Conservation (phyloP, 805 yeast genomes). For the Groenewaldozyma tartarivorans region DNA sequence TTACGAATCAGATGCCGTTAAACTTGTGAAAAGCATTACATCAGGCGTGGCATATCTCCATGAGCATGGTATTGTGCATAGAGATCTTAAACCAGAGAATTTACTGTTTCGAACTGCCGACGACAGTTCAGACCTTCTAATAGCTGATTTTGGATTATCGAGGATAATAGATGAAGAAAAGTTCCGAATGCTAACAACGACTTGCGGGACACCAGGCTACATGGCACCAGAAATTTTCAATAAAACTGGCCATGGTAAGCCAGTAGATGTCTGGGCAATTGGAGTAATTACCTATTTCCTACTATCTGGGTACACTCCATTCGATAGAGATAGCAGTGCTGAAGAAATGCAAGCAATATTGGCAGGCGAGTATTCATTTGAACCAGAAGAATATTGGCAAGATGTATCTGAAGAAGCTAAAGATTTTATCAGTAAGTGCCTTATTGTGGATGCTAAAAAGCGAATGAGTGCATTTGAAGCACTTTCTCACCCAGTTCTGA, state of each 20-base stretch:
- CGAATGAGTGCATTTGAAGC: conserved; percentile 41
- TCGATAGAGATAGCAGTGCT: conserved; percentile 60
- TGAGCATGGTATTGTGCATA: conserved; percentile 49
- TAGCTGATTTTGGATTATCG: conserved; percentile 62
- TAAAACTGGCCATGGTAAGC: conserved; percentile 44
- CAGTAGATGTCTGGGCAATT: conserved; percentile 68
- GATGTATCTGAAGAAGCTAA: conserved; percentile 44
- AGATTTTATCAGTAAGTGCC: conserved; percentile 48
- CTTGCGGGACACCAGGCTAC: conserved; percentile 65
- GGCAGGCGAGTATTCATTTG: conserved; percentile 48
- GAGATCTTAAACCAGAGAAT: conserved; percentile 69
- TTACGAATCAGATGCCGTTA: conserved; percentile 40
- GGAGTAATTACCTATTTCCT: conserved; percentile 65
- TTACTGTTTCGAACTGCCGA: conserved; percentile 40
- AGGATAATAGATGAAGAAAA: conserved; percentile 34
- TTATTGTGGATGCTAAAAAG: conserved; percentile 34
- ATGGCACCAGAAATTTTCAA: conserved; percentile 64
- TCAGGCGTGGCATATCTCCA: conserved; percentile 54
- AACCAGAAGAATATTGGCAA: conserved; percentile 51
- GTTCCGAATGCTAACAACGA: conserved; percentile 33
- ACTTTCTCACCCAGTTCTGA: conserved; percentile 37
- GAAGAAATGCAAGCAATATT: conserved; percentile 60
- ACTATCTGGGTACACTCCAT: conserved; percentile 68
- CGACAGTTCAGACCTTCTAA: conserved; percentile 32
- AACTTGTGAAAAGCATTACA: conserved; percentile 40